A percentile compares a stretch with the other conserved stretches of the same genome.
Conservation (phyloP, 2,329 filamentous ascomycete species). For the Alternaria sp. region DNA sequence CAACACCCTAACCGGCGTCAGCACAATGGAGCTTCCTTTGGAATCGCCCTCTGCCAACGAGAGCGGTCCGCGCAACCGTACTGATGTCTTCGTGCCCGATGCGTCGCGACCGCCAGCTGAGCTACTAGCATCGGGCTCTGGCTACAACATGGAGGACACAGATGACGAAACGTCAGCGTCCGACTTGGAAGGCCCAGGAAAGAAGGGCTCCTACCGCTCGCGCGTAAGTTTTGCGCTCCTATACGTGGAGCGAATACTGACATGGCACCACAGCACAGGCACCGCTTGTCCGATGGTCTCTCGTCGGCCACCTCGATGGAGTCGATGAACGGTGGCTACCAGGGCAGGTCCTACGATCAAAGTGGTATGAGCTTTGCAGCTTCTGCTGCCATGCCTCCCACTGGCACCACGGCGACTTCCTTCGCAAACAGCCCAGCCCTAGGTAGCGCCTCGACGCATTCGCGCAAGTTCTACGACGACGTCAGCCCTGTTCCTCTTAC, state of each 20-base stretch:
- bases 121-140: constrained; percentile 85
- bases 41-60: constrained; percentile 88
- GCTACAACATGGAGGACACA: constrained; percentile 83
- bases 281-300: constrained; percentile 72
- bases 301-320: constrained; percentile 92
- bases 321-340: constrained; percentile 77
- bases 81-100: constrained; percentile 87
- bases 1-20: constrained; percentile 96
- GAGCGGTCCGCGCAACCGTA: constrained; percentile 85
- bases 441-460: constrained; percentile 62
- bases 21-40: constrained; percentile 90
- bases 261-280: constrained; percentile 46
- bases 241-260: constrained; percentile 24
- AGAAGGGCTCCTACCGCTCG: constrained; percentile 74
- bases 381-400: constrained; percentile 54
- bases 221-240: constrained; percentile 62
- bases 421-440: constrained; percentile 60
- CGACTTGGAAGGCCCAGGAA: constrained; percentile 80
- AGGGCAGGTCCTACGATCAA: constrained; percentile 60
- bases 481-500: constrained; percentile 80
- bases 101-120: constrained; percentile 89
- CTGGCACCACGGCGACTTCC: constrained; percentile 63
- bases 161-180: constrained; percentile 86
- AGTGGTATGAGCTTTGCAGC: constrained; percentile 57
- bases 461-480: constrained; percentile 90